These are phyloP conservation scores for Eucalyptus fibrosa DNA, from an alignment of 345 rosid genomes.

Conservation along the genomic window DNA sequence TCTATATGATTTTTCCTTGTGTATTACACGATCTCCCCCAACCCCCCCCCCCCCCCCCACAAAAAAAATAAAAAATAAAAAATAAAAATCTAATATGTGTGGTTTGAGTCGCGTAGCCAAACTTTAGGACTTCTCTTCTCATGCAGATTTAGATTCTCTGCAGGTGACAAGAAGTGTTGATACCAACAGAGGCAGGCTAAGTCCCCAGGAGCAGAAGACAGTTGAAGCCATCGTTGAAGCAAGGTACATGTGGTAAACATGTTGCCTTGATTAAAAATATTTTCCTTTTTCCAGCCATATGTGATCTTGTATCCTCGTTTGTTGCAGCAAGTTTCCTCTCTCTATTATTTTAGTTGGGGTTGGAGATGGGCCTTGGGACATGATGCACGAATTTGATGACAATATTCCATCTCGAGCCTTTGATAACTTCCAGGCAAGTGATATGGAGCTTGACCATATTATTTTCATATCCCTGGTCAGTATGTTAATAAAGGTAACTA, in stretches of 20 bases:
- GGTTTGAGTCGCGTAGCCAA: neutral
- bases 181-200: constrained; percentile 25
- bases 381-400: constrained; percentile 53
- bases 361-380: constrained; percentile 61
- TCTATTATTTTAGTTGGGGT: constrained; percentile 47
- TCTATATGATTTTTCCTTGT: neutral
- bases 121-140: neutral
- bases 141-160: neutral
- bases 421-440: constrained; percentile 42
- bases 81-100: neutral
- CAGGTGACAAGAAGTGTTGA: constrained; percentile 58
- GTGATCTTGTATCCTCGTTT: neutral
- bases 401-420: constrained; percentile 49
- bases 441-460: neutral
- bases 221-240: constrained; percentile 42
- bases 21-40: neutral
- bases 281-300: neutral
- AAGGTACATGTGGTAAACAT: constrained; percentile 10
- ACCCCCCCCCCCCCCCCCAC: neutral
- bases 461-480: neutral
- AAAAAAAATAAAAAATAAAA: neutral
- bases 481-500: neutral
- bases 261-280: neutral
- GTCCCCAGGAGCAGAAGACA: constrained; percentile 42
- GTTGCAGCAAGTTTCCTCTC: constrained; percentile 35